Evolutionary conservation across 78 protist genomes (phyloP), one percentile per base, ranked within the genome.

Genomic region (Trichosphaerium sp.): DNA sequence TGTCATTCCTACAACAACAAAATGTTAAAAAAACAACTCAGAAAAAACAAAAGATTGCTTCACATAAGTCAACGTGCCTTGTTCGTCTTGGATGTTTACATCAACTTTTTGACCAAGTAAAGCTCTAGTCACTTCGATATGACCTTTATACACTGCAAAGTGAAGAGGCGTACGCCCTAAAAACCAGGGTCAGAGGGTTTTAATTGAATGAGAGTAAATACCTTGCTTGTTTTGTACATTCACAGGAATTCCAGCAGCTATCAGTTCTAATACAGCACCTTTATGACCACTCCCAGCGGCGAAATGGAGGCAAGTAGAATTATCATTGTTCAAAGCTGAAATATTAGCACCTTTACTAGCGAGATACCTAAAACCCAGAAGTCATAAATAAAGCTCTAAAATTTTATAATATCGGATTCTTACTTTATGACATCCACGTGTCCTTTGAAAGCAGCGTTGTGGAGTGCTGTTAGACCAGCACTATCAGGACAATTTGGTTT

Each of bases 91-190:
- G n/a, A n/a, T n/a, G n/a, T n/a, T n/a, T n/a, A n/a, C n/a, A n/a
- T n/a, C n/a, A 47, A 47, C 18, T 47, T n/a, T 77, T 0, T 38
- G 47, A 26, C 70, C 84, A 26, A 78, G 38, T 10, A 78, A 49
- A 15, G 70, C 5, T 32, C 71, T 21, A 44, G 32, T 54, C 59
- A 54, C 59, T 35, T 54, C 59, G 43, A 54, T 35, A 41, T 78
- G 76, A 8, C 84, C 84, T 65, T 68, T 78, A 47, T 78, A 78
- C 0, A 75, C 84, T 1, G 84, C 84, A 44, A 71, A 71, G 47
- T 78, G 84, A 28, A 78, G 37, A 3, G 84, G 77, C 29, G 84
- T 78, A 2, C 77, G 72, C 12, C 84, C 84, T 62, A n/a, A n/a
- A n/a, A n/a, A n/a, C n/a, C n/a, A n/a, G n/a, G n/a, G n/a, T n/a